Evolutionary conservation across 2,329 filamentous ascomycete genomes (phyloP), one percentile per base, ranked within the genome.

Genomic region (Cytospora piceicola): DNA sequence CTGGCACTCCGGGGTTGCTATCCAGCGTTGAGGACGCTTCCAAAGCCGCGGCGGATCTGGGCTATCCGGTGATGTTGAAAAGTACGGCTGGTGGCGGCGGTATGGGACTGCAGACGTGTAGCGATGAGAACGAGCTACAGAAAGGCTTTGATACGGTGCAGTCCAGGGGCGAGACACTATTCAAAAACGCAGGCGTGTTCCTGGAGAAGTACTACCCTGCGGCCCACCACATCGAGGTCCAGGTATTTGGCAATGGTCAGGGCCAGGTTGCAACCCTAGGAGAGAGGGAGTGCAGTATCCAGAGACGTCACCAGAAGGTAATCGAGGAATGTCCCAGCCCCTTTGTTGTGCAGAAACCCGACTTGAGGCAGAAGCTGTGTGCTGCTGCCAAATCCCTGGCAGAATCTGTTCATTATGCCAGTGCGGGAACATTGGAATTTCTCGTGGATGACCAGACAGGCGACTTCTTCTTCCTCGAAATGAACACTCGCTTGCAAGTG

Each of bases 321-420:
- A 84, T 91, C 20, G 89, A 90, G 70, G 89, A 91, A 72, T 89
- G 84, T 14, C 89, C 89, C 0, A 87, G 85, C 67, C 88, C 87
- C 0, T 88, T 89, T 66, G 78, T 86, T 0, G 76, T 78, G 0
- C 57, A 49, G 57, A 39, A 39, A 22, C 65, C 65, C 1, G 61
- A 30, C 0, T 9, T 67, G 1, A 34, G 65, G 17, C 0, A 57
- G 7, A 53, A 67, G n/a, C 65, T 67, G 8, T 65, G 62, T 46
- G 30, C 58, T 49, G 56, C 58, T 27, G 66, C 63, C 4, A 24
- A 46, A 22, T 58, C 64, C 85, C 69, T 85, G 81, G 67, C 85
- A 82, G 69, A 83, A 84, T 69, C 62, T 14, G 58, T 65, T 27
- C 30, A 42, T 4, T 67, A 86, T 85, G 5, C 84, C 83, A 65